A percentile compares a stretch with the other conserved stretches of the same genome.
Evolutionary conservation across 257 asterid genomes (phyloP).

Genomic region (Henckelia pumila): DNA sequence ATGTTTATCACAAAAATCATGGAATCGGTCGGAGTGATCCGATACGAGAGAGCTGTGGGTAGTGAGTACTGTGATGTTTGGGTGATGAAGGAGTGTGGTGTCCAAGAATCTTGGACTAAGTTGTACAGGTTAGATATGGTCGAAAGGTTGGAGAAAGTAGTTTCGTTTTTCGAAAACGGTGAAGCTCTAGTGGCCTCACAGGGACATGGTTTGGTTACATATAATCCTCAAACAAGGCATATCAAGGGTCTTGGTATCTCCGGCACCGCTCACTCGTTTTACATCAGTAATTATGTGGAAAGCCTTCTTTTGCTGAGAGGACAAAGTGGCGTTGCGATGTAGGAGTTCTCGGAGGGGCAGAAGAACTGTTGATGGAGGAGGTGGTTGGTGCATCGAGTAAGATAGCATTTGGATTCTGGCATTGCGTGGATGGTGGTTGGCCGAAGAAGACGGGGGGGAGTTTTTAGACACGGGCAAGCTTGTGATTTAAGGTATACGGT

Average conservation of each 20-base stretch:
- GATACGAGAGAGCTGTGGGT: constrained; percentile 19
- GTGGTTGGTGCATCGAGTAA: neutral
- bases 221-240: constrained; percentile 28
- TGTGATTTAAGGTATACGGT: neutral
- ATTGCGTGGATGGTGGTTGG: neutral
- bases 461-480: neutral
- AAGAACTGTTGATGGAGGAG: constrained; percentile 13
- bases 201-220: constrained; percentile 29
- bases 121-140: constrained; percentile 35
- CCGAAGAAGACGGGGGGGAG: neutral
- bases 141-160: constrained; percentile 30
- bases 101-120: constrained; percentile 52
- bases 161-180: constrained; percentile 44
- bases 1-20: constrained; percentile 25
- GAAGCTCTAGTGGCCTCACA: constrained; percentile 36
- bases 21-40: constrained; percentile 40
- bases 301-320: constrained; percentile 43
- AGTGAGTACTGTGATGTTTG: constrained; percentile 40
- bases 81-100: constrained; percentile 59
- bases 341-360: constrained; percentile 8
- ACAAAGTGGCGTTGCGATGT: constrained; percentile 4
- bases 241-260: constrained; percentile 33
- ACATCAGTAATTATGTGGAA: constrained; percentile 37
- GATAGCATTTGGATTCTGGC: neutral
- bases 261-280: constrained; percentile 43